Evolutionary conservation across 163 green algal genomes (phyloP).

Genomic region (Scenedesmus sp.): DNA sequence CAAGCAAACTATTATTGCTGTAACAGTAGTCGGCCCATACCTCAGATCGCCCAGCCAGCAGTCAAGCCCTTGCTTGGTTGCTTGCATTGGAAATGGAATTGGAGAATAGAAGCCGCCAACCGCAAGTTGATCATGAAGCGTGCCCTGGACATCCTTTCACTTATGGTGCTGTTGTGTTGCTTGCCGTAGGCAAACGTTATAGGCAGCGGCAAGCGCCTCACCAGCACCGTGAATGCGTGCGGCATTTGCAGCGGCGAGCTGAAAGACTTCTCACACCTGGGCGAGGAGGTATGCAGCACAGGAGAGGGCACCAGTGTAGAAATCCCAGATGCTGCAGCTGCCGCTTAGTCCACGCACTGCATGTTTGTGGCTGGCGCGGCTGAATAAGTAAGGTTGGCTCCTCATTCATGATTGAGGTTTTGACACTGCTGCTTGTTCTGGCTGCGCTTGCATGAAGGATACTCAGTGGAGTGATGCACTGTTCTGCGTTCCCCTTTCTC

Average conservation of each 20-base stretch:
- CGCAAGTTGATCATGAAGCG: too few species aligned
- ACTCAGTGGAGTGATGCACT: too few species aligned
- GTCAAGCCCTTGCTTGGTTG: too few species aligned
- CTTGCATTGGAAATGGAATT: too few species aligned
- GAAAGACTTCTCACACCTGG: conserved; percentile 67
- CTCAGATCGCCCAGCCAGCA: too few species aligned
- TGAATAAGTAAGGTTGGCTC: too few species aligned
- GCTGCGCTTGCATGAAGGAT: not conserved
- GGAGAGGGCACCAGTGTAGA: not conserved
- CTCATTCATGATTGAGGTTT: not conserved
- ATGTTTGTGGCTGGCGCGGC: not conserved
- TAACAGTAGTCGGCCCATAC: too few species aligned
- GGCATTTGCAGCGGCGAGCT: conserved; percentile 87
- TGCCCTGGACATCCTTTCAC: not conserved
- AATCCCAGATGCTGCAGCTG: too few species aligned
- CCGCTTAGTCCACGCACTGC: not conserved
- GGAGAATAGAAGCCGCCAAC: too few species aligned
- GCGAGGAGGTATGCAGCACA: conserved; percentile 42
- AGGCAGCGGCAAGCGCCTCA: conserved; percentile 48
- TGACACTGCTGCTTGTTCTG: not conserved
- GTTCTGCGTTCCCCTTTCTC: not conserved
- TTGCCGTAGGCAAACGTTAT: conserved; percentile 48
- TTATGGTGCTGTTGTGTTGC: not conserved
- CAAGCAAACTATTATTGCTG: too few species aligned
- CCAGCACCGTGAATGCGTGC: conserved; percentile 76